phyloP scores from a whole-genome alignment of 1,284 basidiomycete species.

The Puccinia brachypodii region DNA sequence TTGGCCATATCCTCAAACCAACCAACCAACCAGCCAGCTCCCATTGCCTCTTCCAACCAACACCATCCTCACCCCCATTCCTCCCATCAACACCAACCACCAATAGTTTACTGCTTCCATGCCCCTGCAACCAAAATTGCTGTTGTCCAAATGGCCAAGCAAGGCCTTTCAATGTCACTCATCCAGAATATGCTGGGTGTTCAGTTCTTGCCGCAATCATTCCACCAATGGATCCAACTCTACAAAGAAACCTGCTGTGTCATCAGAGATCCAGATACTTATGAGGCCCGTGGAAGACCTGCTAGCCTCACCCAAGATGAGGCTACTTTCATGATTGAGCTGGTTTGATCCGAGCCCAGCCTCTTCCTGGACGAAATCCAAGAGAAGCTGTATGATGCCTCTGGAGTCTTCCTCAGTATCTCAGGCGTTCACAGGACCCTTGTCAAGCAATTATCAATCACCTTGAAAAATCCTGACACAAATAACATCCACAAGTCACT shows the following conservation, averaged over 20 bases:
- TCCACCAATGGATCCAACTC: neutral
- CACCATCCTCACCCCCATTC: too few species aligned
- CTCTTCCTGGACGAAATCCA: neutral
- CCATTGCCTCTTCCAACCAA: too few species aligned
- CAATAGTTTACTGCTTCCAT: too few species aligned
- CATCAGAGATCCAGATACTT: neutral
- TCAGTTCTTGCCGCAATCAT: neutral
- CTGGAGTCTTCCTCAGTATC: neutral
- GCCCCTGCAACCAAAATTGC: too few species aligned
- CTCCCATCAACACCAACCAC: too few species aligned
- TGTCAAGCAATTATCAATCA: neutral
- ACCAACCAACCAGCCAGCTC: too few species aligned
- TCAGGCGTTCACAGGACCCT: neutral
- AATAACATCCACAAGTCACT: neutral
- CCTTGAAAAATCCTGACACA: neutral
- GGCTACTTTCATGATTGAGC: neutral
- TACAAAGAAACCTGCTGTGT: neutral
- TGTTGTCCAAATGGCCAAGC: too few species aligned
- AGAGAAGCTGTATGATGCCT: neutral
- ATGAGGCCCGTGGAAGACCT: neutral
- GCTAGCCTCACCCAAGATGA: neutral
- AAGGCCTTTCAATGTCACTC: too few species aligned
- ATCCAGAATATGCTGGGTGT: neutral
- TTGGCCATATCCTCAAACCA: too few species aligned
- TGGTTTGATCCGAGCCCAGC: neutral